phyloP scores from a whole-genome alignment of 768 basidiomycete genomes.

The Suillus subluteus region DNA sequence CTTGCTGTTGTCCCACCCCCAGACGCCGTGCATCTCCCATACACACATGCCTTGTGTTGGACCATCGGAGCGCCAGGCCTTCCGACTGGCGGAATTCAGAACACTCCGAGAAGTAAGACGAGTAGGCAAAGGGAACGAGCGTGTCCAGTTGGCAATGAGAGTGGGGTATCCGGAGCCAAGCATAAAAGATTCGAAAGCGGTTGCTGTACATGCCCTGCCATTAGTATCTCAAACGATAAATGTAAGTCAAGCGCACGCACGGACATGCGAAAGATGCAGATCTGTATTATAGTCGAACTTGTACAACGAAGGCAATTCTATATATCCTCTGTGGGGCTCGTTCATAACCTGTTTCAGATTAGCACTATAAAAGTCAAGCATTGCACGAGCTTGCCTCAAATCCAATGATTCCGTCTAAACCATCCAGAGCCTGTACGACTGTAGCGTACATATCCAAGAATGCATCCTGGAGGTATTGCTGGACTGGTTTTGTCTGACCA shows the following conservation, averaged over 20 bases:
- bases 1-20: slow-evolving; percentile 80
- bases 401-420: slow-evolving; percentile 80
- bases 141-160: slow-evolving; percentile 73
- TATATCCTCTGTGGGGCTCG: slow-evolving; percentile 93
- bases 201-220: slow-evolving; percentile 48
- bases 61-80: slow-evolving; percentile 75
- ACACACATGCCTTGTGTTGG: slow-evolving; percentile 75
- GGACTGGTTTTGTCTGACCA: slow-evolving; percentile 63
- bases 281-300: slow-evolving; percentile 94
- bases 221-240: not conserved
- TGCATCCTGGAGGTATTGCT: slow-evolving; percentile 80
- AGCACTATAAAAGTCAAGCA: not conserved
- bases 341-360: slow-evolving; percentile 74
- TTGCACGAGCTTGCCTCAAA: slow-evolving; percentile 69
- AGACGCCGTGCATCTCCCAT: slow-evolving; percentile 93
- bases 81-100: slow-evolving; percentile 61
- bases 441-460: slow-evolving; percentile 79
- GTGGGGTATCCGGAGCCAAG: slow-evolving; percentile 91
- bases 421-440: slow-evolving; percentile 69
- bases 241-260: slow-evolving; percentile 46
- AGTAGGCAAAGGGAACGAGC: slow-evolving; percentile 91
- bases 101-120: slow-evolving; percentile 57
- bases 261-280: slow-evolving; percentile 79
- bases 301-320: slow-evolving; percentile 79
- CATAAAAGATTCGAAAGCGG: slow-evolving; percentile 86